phyloP scores from a whole-genome alignment of 1,284 basidiomycete genomes.

The Pyrrhoderma lamaoense region DNA sequence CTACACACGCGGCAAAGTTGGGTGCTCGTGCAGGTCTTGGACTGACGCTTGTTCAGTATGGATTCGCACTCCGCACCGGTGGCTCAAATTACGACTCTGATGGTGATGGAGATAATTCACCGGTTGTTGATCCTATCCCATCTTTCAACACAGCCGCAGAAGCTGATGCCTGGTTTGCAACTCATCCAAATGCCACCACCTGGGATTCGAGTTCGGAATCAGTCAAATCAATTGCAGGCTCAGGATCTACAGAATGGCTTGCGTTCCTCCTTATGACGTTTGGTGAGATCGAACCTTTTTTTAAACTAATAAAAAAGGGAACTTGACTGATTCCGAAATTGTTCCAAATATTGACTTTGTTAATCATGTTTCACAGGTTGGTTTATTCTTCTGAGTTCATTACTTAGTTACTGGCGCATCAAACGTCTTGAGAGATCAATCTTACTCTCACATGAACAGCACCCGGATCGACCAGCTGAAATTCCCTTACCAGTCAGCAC shows the following conservation, averaged over 20 bases:
- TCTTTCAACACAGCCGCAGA: conserved; percentile 40
- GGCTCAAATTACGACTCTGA: conserved; percentile 26
- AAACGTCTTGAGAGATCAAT: conserved; percentile 81
- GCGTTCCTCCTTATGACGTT: conserved; percentile 92
- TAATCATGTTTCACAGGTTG: conserved; percentile 46
- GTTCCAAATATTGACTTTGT: not conserved
- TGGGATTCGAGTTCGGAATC: not conserved
- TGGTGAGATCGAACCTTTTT: conserved; percentile 38
- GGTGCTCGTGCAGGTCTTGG: conserved; percentile 94
- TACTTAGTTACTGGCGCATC: conserved; percentile 89
- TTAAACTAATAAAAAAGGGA: conserved; percentile 10
- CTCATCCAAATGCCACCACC: conserved; percentile 27
- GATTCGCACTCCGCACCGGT: conserved; percentile 69
- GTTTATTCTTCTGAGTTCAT: conserved; percentile 84
- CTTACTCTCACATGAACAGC: conserved; percentile 39
- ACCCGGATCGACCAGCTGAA: conserved; percentile 18
- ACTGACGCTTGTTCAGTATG: conserved; percentile 92
- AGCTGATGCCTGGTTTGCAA: conserved; percentile 39
- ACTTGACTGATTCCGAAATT: not conserved
- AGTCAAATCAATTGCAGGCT: conserved; percentile 9
- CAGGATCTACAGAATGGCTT: conserved; percentile 71
- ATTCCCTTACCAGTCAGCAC: conserved; percentile 27
- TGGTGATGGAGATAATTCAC: conserved; percentile 21
- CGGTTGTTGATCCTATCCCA: conserved; percentile 26
- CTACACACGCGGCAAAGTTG: conserved; percentile 91